Evolutionary conservation across 768 basidiomycete genomes (phyloP), one percentile per base, ranked within the genome.

Genomic region (Psilocybe azurescens): DNA sequence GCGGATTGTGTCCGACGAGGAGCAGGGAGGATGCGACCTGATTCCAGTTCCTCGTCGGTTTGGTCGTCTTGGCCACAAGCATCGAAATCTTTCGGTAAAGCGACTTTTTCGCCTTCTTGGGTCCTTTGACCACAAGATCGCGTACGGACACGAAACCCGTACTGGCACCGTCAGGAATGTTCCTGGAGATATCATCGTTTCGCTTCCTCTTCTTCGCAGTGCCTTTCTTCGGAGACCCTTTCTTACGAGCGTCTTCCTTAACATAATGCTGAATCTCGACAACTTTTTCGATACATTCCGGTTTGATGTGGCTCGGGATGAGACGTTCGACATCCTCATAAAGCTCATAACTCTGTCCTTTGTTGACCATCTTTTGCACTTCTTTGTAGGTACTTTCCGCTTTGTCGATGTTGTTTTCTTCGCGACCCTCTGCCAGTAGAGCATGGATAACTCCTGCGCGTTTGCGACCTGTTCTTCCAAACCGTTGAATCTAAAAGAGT

Each of bases 391-490:
- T 87, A 46, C 84, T 87, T 68, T 94, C 88, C 0, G 97, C 95
- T 65, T 89, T 91, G 56, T 92, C 89, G 81, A 95, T 92, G 69
- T 97, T 97, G 52, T 80, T 71, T 68, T 99, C 95, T 76, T 99
- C 97, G 24, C 96, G 89, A 32, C 88, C 87, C 74, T 97, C 92
- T 5, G 95, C 88, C 66, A 98, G 88, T 18, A 99, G 81, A 10
- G 96, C 92, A 69, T 96, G 92, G n/a, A 99, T 91, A 50, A 84
- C 78, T 8, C 97, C 97, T 49, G 88, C 86, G 38, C 94, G 87
- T 74, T 95, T 95, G 51, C 97, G 91, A 11, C 97, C 97, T 0
- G 97, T 98, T 57, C 97, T 85, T 53, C 97, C 97, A 55, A 97
- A 85, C 18, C 97, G 90, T 85, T 99, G 97, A 18, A 99, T 85